Conservation (phyloP, 192 early-diverging fungal genomes). For the Coemansia sp. region DNA sequence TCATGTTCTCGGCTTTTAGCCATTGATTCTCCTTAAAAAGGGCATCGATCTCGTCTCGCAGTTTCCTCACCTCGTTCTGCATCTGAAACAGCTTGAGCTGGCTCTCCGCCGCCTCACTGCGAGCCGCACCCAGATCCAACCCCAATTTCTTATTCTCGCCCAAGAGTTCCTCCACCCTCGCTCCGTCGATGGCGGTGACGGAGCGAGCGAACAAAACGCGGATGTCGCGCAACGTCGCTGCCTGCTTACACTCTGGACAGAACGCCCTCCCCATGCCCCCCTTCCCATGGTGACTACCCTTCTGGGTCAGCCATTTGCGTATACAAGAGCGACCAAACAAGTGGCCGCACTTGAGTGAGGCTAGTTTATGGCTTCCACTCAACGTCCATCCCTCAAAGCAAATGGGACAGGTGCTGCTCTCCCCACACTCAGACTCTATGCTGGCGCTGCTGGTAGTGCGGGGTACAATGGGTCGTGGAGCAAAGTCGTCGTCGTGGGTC, state of each 20-base stretch:
- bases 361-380: conserved; percentile 28
- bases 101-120: background rate
- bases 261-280: background rate
- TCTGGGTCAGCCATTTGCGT: conserved; percentile 25
- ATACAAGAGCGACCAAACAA: conserved; percentile 41
- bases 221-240: conserved; percentile 23
- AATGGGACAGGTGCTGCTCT: conserved; percentile 37
- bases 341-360: conserved; percentile 44
- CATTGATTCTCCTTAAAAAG: background rate
- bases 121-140: background rate
- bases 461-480: background rate
- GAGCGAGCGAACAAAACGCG: conserved; percentile 31
- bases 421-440: background rate
- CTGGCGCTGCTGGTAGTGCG: background rate
- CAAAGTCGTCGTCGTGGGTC: background rate
- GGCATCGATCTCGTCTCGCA: conserved; percentile 14
- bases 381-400: conserved; percentile 37
- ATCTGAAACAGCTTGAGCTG: conserved; percentile 8
- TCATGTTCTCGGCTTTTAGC: conserved; percentile 19
- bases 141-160: conserved; percentile 7
- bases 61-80: conserved; percentile 17
- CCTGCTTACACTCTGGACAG: conserved; percentile 42
- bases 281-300: background rate
- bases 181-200: conserved; percentile 21
- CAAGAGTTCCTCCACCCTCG: background rate